Evolutionary conservation across 2,329 filamentous ascomycete genomes (phyloP), one percentile per base, ranked within the genome.

Genomic region (Colletotrichum tamarilloi): DNA sequence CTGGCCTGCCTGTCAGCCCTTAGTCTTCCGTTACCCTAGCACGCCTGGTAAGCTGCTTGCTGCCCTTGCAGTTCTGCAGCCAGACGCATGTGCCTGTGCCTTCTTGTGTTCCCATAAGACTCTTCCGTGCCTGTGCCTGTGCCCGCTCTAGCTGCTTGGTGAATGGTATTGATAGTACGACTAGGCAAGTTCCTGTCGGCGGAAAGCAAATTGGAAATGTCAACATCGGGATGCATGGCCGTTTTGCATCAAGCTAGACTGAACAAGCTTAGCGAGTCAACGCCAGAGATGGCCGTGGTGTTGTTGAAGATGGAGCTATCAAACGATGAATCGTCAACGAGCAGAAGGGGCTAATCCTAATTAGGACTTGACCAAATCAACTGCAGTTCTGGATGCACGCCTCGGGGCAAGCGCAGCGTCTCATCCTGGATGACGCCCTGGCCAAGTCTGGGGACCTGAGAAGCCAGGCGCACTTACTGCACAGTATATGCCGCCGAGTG

Each of bases 311-410:
- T 49, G 42, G 42, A 49, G 42, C 32, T 49, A 38, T 11, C 35
- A 30, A 46, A 30, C 19, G 24, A 30, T n/a, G 14, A 4, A 26
- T n/a, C 30, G 22, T 30, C 12, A 24, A 28, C 30, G 38, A 28
- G 35, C 6, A 35, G 24, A 12, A 58, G 26, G 32, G 53, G 35
- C 63, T 66, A 66, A 12, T 16, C 52, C 56, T 3, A n/a, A 16
- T 12, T 16, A 32, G 32, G 9, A 28, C 16, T 52, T 19, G 14
- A 32, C 49, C 14, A 19, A 14, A 38, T 46, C 52, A 42, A 6
- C 24, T 49, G 59, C 55, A 26, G 16, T 26, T 38, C 38, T 32
- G 46, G n/a, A 53, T n/a, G 60, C 62, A 65, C 62, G 62, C 62
- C 30, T 16, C 30, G 28, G 49, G 22, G 62, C 49, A 56, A 28